A percentile compares a stretch with the other conserved stretches of the same genome.
Conservation (phyloP, 1,284 basidiomycete genomes). For the Ustilago sp. region DNA sequence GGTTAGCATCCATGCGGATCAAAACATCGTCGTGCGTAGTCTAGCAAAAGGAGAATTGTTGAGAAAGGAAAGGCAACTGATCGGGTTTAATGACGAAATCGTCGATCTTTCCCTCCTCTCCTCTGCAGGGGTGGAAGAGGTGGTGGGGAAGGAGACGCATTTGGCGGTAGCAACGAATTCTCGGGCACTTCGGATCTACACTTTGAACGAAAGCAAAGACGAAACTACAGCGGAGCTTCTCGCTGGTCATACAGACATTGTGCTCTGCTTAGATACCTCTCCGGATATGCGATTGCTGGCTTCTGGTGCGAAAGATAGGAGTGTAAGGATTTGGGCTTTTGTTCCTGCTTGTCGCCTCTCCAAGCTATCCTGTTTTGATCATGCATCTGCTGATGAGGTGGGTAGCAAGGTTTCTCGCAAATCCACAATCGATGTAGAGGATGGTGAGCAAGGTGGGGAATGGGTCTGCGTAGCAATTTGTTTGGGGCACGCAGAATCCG, state of each 20-base stretch:
- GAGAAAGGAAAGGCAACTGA: constrained; percentile 77
- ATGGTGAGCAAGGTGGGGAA: constrained; percentile 61
- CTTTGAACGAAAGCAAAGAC: constrained; percentile 68
- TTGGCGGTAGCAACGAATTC: constrained; percentile 96
- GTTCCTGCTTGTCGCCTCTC: constrained; percentile 61
- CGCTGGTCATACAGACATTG: constrained; percentile 82
- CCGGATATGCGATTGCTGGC: constrained; percentile 80
- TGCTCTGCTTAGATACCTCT: constrained; percentile 83
- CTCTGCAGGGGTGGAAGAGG: not conserved
- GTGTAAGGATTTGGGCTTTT: constrained; percentile 82
- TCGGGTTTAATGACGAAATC: constrained; percentile 98
- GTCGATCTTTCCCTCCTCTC: constrained; percentile 77
- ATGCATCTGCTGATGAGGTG: constrained; percentile 5
- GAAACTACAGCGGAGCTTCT: constrained; percentile 58
- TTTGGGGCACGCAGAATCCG: constrained; percentile 92
- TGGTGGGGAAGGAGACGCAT: constrained; percentile 74
- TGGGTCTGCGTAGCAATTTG: constrained; percentile 88
- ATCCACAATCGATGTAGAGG: not conserved
- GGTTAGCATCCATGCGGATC: constrained; percentile 88
- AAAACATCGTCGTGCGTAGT: constrained; percentile 85
- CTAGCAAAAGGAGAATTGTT: constrained; percentile 72
- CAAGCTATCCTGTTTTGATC: no score
- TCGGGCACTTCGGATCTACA: constrained; percentile 87
- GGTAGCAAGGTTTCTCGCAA: constrained; percentile 17
- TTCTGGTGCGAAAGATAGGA: constrained; percentile 91